Evolutionary conservation across 257 asterid genomes (phyloP).

Genomic region (Scutellaria baicalensis): DNA sequence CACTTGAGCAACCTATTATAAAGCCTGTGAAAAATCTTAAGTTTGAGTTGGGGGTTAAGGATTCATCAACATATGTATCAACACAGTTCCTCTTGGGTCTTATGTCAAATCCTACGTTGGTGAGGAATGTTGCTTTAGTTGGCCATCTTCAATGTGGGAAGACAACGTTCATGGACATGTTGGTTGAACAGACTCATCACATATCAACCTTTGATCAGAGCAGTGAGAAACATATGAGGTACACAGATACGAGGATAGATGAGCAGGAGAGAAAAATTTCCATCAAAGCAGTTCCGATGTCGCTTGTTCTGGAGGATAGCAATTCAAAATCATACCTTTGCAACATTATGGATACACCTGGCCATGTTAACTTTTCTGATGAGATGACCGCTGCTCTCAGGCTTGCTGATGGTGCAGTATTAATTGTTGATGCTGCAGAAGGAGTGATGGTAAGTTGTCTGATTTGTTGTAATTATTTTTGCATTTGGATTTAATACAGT

Average conservation of each 20-base stretch:
- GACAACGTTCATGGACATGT: slow-evolving; percentile 91
- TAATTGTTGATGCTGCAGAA: slow-evolving; percentile 95
- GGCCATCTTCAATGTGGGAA: slow-evolving; percentile 86
- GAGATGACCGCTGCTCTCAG: slow-evolving; percentile 97
- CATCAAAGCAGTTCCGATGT: slow-evolving; percentile 86
- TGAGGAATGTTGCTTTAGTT: slow-evolving; percentile 90
- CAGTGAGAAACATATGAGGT: slow-evolving; percentile 95
- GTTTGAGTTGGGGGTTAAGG: slow-evolving; percentile 95
- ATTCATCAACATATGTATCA: slow-evolving; percentile 81
- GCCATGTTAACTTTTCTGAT: slow-evolving; percentile 95
- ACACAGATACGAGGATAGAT: slow-evolving; percentile 91
- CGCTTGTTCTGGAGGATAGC: slow-evolving; percentile 90
- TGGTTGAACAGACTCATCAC: slow-evolving; percentile 95
- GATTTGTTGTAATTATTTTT: background rate
- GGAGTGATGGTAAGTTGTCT: slow-evolving; percentile 77
- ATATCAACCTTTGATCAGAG: slow-evolving; percentile 85
- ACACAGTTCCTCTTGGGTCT: slow-evolving; percentile 89
- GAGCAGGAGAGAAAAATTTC: slow-evolving; percentile 97
- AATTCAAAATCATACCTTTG: slow-evolving; percentile 84
- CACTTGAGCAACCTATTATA: slow-evolving; percentile 78
- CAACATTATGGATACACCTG: slow-evolving; percentile 93
- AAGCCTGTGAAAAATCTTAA: slow-evolving; percentile 81
- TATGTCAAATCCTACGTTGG: slow-evolving; percentile 80
- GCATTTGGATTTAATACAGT: background rate
- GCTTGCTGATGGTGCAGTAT: slow-evolving; percentile 98